Evolutionary conservation across 768 basidiomycete genomes (phyloP).

Genomic region (Termitomyces eurrhizus): DNA sequence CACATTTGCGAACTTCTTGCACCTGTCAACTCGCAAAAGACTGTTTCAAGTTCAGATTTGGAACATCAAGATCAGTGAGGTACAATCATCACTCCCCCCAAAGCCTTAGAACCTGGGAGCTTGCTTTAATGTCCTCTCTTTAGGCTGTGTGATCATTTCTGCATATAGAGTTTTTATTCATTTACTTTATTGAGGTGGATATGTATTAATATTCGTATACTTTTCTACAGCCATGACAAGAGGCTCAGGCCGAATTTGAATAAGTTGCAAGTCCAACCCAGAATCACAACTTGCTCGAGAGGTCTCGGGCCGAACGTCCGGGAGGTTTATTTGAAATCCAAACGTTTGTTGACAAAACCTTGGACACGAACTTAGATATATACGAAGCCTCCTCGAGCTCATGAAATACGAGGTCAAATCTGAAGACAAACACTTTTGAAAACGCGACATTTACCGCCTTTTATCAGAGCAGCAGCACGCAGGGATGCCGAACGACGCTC

Average conservation of each 20-base stretch:
- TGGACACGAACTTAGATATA: neutral
- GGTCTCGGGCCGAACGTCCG: neutral
- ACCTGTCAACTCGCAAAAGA: too few relatives aligned
- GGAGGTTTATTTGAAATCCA: neutral
- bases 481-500: constrained; percentile 4
- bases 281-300: neutral
- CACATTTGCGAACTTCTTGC: too few relatives aligned
- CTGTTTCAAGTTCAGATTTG: too few relatives aligned
- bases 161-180: too few relatives aligned
- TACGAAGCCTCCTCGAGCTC: neutral
- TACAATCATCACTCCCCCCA: too few relatives aligned
- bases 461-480: neutral
- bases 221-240: neutral
- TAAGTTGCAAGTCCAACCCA: too few relatives aligned
- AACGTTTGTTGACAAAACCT: neutral
- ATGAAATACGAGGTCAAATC: neutral
- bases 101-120: too few relatives aligned
- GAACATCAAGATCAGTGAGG: too few relatives aligned
- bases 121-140: too few relatives aligned
- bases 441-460: neutral
- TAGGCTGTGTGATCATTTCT: too few relatives aligned
- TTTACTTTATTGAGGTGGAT: too few relatives aligned
- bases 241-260: neutral
- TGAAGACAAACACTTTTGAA: neutral
- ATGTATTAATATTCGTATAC: neutral